Base-by-base conservation (phyloP, 306 rosid species). In the Vicia sativa region DNA sequence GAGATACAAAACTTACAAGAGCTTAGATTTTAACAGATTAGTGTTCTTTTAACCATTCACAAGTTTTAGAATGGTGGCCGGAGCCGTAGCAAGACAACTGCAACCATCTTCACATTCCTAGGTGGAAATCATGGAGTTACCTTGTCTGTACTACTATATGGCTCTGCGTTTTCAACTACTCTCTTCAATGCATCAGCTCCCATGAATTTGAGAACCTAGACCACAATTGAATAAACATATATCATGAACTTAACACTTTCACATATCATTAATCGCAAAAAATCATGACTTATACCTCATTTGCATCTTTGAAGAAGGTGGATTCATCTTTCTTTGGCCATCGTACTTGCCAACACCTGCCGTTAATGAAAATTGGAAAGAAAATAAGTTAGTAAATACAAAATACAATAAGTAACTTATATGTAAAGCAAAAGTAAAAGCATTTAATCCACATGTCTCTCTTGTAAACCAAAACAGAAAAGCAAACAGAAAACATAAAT, bases 291-390 rank as follows among this genome's bases (percentile, higher is more conserved):
- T 13, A 42, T 78, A 82, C 86, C 82, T 82, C 86, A 60, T 82
- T 82, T 55, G 86, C 86, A 59, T 82, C 86, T 74, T 82, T 82
- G 81, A 71, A 78, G 53, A 42, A 74, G 74, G 14, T 67, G 57
- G 11, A n/a, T 38, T 72, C 76, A 66, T 78, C 83, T 78, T 75
- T 78, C 74, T 82, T 82, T 55, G 86, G 86, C 86, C 86, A 82
- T 16, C 39, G 62, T 56, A 82, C 74, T 41, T 37, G 78, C 74
- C 80, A 71, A 75, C 86, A 82, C 76, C 86, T 82, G 78, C 68
- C 7, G 14, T 39, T 12, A 39, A 58, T 46, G 41, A 21, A 10
- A 43, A 59, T 50, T 28, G 7, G 9, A 57, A 50, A 37, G 19
- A 68, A 56, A 48, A 31, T 13, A 42, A 63, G 19, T 18, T 11